Evolutionary conservation across 371 early-diverging fungal species (phyloP).

Genomic region (Mucor circinelloides): DNA sequence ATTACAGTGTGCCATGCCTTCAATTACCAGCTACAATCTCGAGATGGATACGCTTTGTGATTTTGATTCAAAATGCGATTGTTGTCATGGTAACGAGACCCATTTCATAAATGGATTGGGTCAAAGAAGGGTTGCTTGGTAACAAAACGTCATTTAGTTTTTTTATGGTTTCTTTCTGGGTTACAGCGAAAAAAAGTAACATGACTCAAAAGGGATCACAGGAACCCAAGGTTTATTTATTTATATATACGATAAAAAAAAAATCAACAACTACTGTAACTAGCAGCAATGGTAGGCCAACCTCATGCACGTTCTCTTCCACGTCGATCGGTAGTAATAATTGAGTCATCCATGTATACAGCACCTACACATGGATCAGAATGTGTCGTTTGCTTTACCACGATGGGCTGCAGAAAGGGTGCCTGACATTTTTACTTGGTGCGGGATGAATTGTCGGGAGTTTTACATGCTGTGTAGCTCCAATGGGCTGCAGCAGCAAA

Average conservation of each 20-base stretch:
- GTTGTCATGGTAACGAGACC: background rate
- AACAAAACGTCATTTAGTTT: constrained; percentile 21
- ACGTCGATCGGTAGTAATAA: constrained; percentile 80
- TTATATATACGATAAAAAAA: background rate
- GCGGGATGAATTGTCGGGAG: constrained; percentile 61
- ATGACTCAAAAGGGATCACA: constrained; percentile 20
- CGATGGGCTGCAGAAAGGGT: constrained; percentile 78
- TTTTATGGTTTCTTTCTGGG: background rate
- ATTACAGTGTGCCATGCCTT: background rate
- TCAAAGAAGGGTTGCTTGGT: background rate
- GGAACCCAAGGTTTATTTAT: constrained; percentile 6
- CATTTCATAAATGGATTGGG: background rate
- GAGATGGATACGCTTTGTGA: background rate
- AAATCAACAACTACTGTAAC: background rate
- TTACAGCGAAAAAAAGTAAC: constrained; percentile 24
- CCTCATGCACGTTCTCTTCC: constrained; percentile 81
- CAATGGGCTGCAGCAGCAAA: constrained; percentile 10
- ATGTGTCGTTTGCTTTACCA: constrained; percentile 72
- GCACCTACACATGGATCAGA: constrained; percentile 70
- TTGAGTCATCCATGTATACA: constrained; percentile 71
- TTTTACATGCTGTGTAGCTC: constrained; percentile 22
- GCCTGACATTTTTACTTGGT: constrained; percentile 69
- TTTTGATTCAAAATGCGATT: background rate
- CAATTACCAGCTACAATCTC: background rate
- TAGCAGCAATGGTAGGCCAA: constrained; percentile 15